Base-by-base conservation (phyloP, 2,329 filamentous ascomycete species). In the Ceratocystis variospora region DNA sequence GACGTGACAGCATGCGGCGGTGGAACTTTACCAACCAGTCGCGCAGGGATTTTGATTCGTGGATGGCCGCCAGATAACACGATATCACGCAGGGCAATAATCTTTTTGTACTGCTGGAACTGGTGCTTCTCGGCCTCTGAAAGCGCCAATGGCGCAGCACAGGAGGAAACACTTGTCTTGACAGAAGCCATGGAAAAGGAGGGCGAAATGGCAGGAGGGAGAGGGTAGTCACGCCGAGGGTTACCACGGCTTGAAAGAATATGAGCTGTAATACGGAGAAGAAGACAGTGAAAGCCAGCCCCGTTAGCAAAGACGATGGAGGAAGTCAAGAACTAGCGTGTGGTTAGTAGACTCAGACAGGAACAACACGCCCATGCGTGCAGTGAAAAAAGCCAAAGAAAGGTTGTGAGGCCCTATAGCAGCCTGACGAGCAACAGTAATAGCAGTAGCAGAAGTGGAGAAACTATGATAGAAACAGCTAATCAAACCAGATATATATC, bases 41-140 rank as follows among this genome's bases (percentile, higher is more conserved):
- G 77, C 66, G 76, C 71, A 67, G 81, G 79, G 44, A 80, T 73
- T 73, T 84, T 86, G 75, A 87, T 81, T 71, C 77, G 80, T 62
- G 83, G 81, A 72, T 92, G 87, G 71, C 81, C 85, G 73, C 92
- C 91, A 74, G 89, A 84, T 73, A 94, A 80, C 71, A 97, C 83
- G 71, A 86, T 81, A 78, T 96, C 88, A 76, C 86, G 87, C 75
- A 97, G 86, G 71, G 81, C 83, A 73, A 96, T 75, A 72, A 97
- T 88, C 77, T 87, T 90, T 73, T 87, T 83, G 78, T 90, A 94
- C 76, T 92, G 67, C 37, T 66, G 64, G n/a, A 68, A 22, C 25
- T 61, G 66, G 53, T 66, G 53, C 31, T 61, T 61, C 33, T 68
- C 66, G 44, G 55, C 28, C 10, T 59, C 66, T 63, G 66, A 61